These are phyloP conservation scores for Dacryopinax spathularia DNA, from an alignment of 768 basidiomycete genomes.

Conservation along the genomic window DNA sequence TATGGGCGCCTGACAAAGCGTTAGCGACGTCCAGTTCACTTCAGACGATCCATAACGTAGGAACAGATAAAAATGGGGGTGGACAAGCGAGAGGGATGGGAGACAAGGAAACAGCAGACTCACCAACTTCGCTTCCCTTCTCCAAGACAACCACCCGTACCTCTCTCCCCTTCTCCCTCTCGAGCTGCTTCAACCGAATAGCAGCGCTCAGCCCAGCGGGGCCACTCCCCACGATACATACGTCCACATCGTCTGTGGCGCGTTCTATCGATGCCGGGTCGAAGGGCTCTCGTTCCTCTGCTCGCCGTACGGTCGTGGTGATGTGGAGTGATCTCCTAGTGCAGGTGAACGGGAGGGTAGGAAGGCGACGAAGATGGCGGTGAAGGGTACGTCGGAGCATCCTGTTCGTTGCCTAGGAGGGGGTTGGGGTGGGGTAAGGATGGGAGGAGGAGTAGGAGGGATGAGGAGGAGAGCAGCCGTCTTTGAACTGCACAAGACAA, in stretches of 20 bases:
- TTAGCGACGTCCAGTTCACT: not conserved
- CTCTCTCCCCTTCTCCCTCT: constrained; percentile 53
- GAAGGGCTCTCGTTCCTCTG: constrained; percentile 19
- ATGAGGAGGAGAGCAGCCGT: too few species aligned
- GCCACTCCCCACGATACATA: constrained; percentile 92
- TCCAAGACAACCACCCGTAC: constrained; percentile 87
- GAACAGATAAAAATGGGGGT: not conserved
- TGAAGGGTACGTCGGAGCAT: too few species aligned
- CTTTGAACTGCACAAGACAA: too few species aligned
- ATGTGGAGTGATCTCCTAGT: not conserved
- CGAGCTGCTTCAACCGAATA: constrained; percentile 87
- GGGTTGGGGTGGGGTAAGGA: too few species aligned
- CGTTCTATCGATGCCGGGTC: constrained; percentile 58
- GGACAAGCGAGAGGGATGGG: not conserved
- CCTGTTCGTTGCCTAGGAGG: too few species aligned
- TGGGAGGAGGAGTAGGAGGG: too few species aligned
- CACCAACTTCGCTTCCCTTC: constrained; percentile 86
- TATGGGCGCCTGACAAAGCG: constrained; percentile 58
- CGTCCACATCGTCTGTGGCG: constrained; percentile 83
- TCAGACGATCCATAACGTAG: not conserved
- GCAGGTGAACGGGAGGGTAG: too few species aligned
- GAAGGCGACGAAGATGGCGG: too few species aligned
- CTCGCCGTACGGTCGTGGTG: not conserved
- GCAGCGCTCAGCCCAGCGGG: constrained; percentile 94
- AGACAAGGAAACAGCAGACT: constrained; percentile 22